Evolutionary conservation across 2,329 filamentous ascomycete species (phyloP).

Genomic region (Ascochyta pisi): DNA sequence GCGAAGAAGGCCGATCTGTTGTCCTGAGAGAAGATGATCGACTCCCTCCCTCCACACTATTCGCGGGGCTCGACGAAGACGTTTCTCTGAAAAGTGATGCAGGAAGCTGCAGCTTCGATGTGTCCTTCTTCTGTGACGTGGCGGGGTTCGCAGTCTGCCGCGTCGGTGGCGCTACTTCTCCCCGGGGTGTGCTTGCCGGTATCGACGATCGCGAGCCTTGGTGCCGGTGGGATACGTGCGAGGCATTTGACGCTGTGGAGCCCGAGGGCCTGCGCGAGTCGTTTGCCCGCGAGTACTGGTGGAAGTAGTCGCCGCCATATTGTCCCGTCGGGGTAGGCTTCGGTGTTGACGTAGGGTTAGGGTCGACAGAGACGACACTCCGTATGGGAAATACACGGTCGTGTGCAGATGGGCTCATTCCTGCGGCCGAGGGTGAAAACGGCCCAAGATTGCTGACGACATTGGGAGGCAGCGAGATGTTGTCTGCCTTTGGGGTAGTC

Average conservation of each 20-base stretch:
- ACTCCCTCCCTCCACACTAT: slow-evolving; percentile 30
- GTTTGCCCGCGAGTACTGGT: slow-evolving; percentile 32
- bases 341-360: slow-evolving; percentile 49
- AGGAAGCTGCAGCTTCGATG: slow-evolving; percentile 29
- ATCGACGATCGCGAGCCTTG: slow-evolving; percentile 3
- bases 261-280: slow-evolving; percentile 38
- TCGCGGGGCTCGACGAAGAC: slow-evolving; percentile 33
- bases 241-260: slow-evolving; percentile 39
- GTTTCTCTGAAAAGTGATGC: slow-evolving; percentile 47
- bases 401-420: slow-evolving; percentile 50
- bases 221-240: slow-evolving; percentile 32
- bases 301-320: slow-evolving; percentile 47
- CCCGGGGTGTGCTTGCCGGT: slow-evolving; percentile 1
- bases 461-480: slow-evolving; percentile 12
- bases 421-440: slow-evolving; percentile 27
- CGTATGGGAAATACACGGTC: slow-evolving; percentile 82
- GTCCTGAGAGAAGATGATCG: slow-evolving; percentile 29
- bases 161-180: slow-evolving; percentile 15
- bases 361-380: slow-evolving; percentile 77
- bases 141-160: background rate
- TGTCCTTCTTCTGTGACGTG: slow-evolving; percentile 4
- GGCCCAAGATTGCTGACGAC: slow-evolving; percentile 15
- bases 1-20: slow-evolving; percentile 32
- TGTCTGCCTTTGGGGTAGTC: slow-evolving; percentile 1
- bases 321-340: slow-evolving; percentile 25